Evolutionary conservation across 352 stramenopile genomes (phyloP), one percentile per base, ranked within the genome.

Genomic region (Phytophthora foliorum): DNA sequence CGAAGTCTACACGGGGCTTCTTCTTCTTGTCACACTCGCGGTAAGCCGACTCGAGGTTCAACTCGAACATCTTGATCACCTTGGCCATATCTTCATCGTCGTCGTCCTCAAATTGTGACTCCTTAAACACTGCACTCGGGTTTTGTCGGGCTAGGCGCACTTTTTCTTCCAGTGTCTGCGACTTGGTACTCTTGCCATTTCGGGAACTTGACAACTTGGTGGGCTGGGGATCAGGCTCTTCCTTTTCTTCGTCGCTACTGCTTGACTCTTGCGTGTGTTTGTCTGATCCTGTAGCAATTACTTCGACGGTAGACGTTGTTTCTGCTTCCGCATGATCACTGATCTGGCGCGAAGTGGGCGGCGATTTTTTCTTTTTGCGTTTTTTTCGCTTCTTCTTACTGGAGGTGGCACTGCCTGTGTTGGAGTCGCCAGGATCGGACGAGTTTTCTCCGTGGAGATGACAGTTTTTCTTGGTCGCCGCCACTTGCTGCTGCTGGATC

Each of bases 61-160:
- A 67, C 24, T 88, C 82, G 44, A 94, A 94, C 54, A 82, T 86
- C 57, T 92, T 87, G 50, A 94, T 80, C 72, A 92, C 74, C 53
- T 92, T 79, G 11, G 87, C 81, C 59, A 89, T 80, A 52, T 92
- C 82, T 63, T 92, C 81, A 54, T 94, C 86, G 50, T 86, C 77
- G 32, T 94, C 86, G 31, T 94, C 86, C 72, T 94, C 86, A 46
- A 94, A 94, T 57, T 92, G 75, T 8, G 86, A 93, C 52, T 94
- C 86, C 24, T 82, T 81, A 39, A 94, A 94, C 19, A 94, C 74
- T n/a, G 84, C 86, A 55, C 85, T 94, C 3, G 82, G 82, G 49
- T 94, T 93, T 63, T 91, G 73, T 21, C 77, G 59, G 25, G 86
- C 86, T 29, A 93, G 76, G 13, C 72, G 77, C 55, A 93, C 80